These are phyloP conservation scores for Lentinula sp. DNA, from an alignment of 768 basidiomycete genomes.

Conservation along the genomic window DNA sequence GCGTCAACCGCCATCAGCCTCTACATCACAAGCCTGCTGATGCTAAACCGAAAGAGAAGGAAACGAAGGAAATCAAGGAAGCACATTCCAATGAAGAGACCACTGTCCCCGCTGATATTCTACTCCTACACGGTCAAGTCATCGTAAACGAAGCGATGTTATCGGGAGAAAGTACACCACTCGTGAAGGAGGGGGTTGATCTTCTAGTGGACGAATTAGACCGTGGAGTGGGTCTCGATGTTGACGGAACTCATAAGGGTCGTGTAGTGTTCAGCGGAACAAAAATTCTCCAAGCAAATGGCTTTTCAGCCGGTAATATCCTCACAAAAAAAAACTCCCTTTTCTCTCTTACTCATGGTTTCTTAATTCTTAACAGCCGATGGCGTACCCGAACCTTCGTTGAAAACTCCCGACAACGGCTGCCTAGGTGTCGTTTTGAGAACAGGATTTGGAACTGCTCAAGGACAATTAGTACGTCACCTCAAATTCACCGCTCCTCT, in stretches of 20 bases:
- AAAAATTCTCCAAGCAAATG: slow-evolving; percentile 85
- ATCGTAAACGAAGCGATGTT: slow-evolving; percentile 99
- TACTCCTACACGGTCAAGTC: slow-evolving; percentile 86
- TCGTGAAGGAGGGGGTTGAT: slow-evolving; percentile 93
- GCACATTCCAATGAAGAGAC: slow-evolving; percentile 54
- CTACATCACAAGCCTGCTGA: neutral
- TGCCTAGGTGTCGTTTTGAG: slow-evolving; percentile 90
- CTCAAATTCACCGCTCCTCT: neutral
- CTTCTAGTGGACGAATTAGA: slow-evolving; percentile 52
- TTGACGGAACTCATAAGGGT: slow-evolving; percentile 84
- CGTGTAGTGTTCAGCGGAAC: slow-evolving; percentile 92
- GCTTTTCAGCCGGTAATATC: slow-evolving; percentile 33
- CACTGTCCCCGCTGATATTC: slow-evolving; percentile 86
- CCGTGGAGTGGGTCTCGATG: slow-evolving; percentile 62
- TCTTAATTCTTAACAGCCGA: slow-evolving; percentile 12
- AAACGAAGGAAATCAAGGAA: slow-evolving; percentile 1
- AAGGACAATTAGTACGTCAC: slow-evolving; percentile 85
- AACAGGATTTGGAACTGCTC: slow-evolving; percentile 96
- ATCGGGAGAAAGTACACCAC: slow-evolving; percentile 95
- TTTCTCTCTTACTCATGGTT: slow-evolving; percentile 19
- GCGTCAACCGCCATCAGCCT: slow-evolving; percentile 1
- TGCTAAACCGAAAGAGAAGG: neutral
- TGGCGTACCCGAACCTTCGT: slow-evolving; percentile 1
- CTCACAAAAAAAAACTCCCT: slow-evolving; percentile 26
- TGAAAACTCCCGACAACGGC: slow-evolving; percentile 80